Base-by-base conservation (phyloP, 331 rosid species). In the Quercus lobata region DNA sequence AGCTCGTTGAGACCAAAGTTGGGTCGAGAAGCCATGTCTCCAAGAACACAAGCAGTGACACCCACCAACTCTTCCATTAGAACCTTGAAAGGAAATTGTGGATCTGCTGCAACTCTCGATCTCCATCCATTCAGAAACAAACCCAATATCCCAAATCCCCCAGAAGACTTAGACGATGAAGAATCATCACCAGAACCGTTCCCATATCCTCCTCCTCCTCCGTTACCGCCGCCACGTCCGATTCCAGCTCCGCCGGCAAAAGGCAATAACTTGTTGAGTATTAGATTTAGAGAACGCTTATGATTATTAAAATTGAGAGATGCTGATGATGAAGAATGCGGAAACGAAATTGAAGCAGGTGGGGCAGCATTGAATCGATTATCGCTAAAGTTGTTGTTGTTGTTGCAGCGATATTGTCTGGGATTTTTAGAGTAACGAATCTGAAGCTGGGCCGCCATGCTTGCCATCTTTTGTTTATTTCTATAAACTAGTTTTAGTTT, bases 21-120 rank as follows among this genome's bases (percentile, higher is more conserved):
- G 22, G 99, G 99, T 18, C 98, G 91, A 5, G 99, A 87, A 34
- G 99, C 94, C 99, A 96, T 96, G 82, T 96, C 98, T 9, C 99
- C 99, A 6, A 92, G 84, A 56, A 96, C 94, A 69, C 97, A 93
- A 41, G 99, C 83, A 61, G 80, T 87, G 16, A 93, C 98, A 30
- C 99, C 98, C 22, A 96, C 99, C 72, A 96, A 60, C 78, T 93
- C 99, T 71, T 96, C 98, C 99, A 93, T 96, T 72, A 96, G 72
- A 57, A 96, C 99, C 89, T 96, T 96, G 83, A 96, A 96, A 44
- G 98, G 90, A 16, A 96, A 96, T 19, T 96, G 97, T 4, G 99
- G 98, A 93, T 93, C 99, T 15, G 97, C 99, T 9, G 92, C 92
- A 68, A 93, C 98, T 83, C 99, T 78, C 5, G 97, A 91, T 90